Conservation (phyloP, 192 early-diverging fungal genomes). For the Helicostylum pulchrum region DNA sequence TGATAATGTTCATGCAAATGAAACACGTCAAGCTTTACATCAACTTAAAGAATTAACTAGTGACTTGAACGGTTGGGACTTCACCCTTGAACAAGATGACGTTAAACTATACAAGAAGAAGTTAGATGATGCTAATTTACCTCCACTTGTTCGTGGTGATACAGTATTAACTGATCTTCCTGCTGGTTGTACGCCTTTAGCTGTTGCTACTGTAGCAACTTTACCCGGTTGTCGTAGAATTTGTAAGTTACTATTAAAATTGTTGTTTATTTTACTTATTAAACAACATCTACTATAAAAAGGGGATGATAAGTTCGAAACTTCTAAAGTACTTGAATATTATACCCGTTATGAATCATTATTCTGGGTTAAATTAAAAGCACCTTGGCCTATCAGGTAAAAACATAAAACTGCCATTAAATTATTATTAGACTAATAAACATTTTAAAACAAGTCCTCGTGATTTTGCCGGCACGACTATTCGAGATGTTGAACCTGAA, state of each 20-base stretch:
- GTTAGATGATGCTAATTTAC: constrained; percentile 35
- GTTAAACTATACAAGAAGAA: constrained; percentile 49
- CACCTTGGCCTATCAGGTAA: constrained; percentile 37
- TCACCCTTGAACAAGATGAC: constrained; percentile 36
- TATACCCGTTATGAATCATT: constrained; percentile 26
- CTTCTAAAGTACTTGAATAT: constrained; percentile 21
- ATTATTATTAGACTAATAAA: background rate
- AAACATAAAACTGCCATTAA: background rate
- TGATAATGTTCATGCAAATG: background rate
- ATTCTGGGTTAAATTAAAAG: constrained; percentile 30
- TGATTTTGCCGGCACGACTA: constrained; percentile 40
- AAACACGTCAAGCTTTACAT: background rate
- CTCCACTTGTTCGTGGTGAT: constrained; percentile 54
- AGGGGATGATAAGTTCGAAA: constrained; percentile 37
- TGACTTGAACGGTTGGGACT: constrained; percentile 43
- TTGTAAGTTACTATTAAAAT: constrained; percentile 26
- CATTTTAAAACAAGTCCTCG: constrained; percentile 33
- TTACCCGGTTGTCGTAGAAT: constrained; percentile 43
- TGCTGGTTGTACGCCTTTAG: constrained; percentile 24
- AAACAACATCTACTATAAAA: background rate
- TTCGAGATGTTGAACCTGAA: constrained; percentile 23
- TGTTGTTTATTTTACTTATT: constrained; percentile 7
- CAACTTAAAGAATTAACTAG: constrained; percentile 41
- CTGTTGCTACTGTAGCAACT: constrained; percentile 41
- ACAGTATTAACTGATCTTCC: constrained; percentile 20